Conservation (phyloP, 148 eudicot genomes). For the Rhododendron mucronatum region DNA sequence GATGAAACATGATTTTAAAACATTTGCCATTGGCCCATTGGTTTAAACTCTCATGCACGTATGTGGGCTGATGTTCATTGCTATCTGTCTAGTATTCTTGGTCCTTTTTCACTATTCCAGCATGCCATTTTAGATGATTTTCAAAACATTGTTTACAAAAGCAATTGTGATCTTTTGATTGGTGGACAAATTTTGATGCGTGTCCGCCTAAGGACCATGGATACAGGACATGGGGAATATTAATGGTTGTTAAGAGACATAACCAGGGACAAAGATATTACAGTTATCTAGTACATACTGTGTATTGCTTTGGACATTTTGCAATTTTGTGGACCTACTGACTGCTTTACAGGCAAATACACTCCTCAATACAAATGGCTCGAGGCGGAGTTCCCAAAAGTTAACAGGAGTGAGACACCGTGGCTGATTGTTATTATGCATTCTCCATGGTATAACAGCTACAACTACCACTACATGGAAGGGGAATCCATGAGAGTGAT, state of each 20-base stretch:
- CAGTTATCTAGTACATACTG: neutral
- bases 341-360: conserved; percentile 46
- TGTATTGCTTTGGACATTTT: neutral
- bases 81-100: neutral
- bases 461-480: conserved; percentile 86
- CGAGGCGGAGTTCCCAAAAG: conserved; percentile 66
- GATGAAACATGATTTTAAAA: neutral
- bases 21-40: neutral
- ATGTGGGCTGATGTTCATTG: neutral
- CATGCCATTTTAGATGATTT: neutral
- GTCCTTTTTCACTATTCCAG: neutral
- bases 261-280: neutral
- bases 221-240: neutral
- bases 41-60: neutral
- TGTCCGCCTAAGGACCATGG: neutral
- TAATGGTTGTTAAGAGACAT: neutral
- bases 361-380: conserved; percentile 90
- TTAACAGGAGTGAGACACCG: conserved; percentile 78
- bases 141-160: neutral
- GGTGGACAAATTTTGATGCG: neutral
- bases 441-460: conserved; percentile 87
- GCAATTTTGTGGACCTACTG: neutral
- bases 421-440: conserved; percentile 83
- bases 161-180: neutral
- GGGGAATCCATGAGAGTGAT: conserved; percentile 88